phyloP scores from a whole-genome alignment of 306 rosid species.

The Quercus ilex region DNA sequence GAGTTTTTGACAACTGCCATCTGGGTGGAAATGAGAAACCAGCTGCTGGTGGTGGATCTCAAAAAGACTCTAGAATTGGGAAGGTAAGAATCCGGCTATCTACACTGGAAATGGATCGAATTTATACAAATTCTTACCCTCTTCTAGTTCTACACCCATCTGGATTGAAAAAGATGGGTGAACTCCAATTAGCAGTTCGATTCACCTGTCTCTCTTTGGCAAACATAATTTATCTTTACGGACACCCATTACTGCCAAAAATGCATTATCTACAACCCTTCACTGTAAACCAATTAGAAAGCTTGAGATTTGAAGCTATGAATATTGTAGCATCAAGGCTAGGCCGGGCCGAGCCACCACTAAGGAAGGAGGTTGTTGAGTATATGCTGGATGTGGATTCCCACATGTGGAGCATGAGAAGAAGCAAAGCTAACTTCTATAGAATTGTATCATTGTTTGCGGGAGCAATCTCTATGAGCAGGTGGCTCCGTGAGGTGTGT shows the following conservation, averaged over 20 bases:
- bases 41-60: slow-evolving; percentile 31
- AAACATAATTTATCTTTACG: slow-evolving; percentile 69
- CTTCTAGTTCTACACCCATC: slow-evolving; percentile 52
- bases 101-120: slow-evolving; percentile 77
- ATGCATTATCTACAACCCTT: slow-evolving; percentile 89
- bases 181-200: slow-evolving; percentile 67
- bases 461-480: slow-evolving; percentile 53
- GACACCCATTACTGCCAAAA: slow-evolving; percentile 67
- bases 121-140: slow-evolving; percentile 71
- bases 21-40: slow-evolving; percentile 47
- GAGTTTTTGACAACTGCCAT: slow-evolving; percentile 81
- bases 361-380: slow-evolving; percentile 81
- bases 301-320: slow-evolving; percentile 72
- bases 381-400: slow-evolving; percentile 88
- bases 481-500: slow-evolving; percentile 71
- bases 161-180: slow-evolving; percentile 83
- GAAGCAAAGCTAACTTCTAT: slow-evolving; percentile 81
- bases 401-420: slow-evolving; percentile 86
- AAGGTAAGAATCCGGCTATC: slow-evolving; percentile 79
- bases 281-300: slow-evolving; percentile 75
- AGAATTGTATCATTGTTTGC: slow-evolving; percentile 63
- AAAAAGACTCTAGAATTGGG: slow-evolving; percentile 59
- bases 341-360: slow-evolving; percentile 72
- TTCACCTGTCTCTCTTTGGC: slow-evolving; percentile 72
- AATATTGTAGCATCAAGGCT: slow-evolving; percentile 66